Percentiles rank a stretch among this genome's conserved stretches.
Evolutionary conservation across 163 green algal species (phyloP).

Genomic region (Chloromonas sp.): DNA sequence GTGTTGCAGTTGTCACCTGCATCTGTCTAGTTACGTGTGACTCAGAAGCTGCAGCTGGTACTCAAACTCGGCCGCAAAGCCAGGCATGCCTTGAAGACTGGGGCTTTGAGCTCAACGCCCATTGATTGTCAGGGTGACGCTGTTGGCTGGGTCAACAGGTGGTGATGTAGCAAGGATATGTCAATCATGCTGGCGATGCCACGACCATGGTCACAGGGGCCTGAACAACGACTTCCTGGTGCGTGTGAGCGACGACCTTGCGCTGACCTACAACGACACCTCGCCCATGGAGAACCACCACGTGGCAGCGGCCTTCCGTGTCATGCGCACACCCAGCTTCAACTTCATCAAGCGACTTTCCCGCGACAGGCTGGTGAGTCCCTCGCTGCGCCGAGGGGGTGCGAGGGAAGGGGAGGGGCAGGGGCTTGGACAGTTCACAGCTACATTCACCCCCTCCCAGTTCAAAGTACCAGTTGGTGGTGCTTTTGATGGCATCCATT

Average conservation of each 20-base stretch:
- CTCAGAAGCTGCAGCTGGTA: too few species aligned
- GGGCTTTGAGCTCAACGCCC: not conserved
- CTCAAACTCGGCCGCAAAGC: not conserved
- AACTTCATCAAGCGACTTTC: not conserved
- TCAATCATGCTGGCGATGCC: not conserved
- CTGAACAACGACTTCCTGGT: constrained; percentile 53
- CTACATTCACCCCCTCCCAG: too few species aligned
- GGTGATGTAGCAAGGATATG: not conserved
- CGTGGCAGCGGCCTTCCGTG: constrained; percentile 26
- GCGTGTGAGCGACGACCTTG: constrained; percentile 21
- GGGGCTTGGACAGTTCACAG: too few species aligned
- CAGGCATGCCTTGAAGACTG: not conserved
- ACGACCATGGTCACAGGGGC: constrained; percentile 18
- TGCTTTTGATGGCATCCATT: too few species aligned
- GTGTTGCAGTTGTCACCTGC: not conserved
- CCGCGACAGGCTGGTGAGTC: not conserved
- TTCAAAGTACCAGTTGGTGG: too few species aligned
- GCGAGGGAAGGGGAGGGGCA: not conserved
- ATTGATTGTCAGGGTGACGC: not conserved
- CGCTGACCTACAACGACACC: constrained; percentile 48
- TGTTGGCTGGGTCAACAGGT: not conserved
- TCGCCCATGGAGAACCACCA: constrained; percentile 52
- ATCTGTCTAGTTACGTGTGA: too few species aligned
- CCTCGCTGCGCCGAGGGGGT: not conserved
- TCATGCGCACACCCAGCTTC: not conserved